Conservation (phyloP, 2,329 filamentous ascomycete genomes). For the Tolypocladium paradoxum region DNA sequence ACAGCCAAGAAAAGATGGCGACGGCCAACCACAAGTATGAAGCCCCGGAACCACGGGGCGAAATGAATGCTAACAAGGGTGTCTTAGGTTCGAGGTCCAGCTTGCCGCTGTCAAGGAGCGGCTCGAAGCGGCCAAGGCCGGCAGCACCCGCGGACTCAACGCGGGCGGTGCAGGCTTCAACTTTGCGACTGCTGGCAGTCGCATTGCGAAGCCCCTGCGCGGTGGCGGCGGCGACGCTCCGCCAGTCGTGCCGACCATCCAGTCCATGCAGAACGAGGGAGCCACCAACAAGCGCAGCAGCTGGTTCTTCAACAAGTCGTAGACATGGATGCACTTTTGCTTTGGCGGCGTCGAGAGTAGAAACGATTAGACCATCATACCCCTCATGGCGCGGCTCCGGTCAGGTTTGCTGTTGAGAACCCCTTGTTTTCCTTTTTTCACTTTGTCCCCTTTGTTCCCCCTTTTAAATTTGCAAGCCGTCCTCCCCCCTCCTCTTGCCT, state of each 20-base stretch:
- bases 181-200: constrained; percentile 53
- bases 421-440: constrained; percentile 4
- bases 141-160: constrained; percentile 75
- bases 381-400: neutral
- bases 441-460: neutral
- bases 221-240: constrained; percentile 42
- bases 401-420: neutral
- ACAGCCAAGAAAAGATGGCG: constrained; percentile 97
- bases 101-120: constrained; percentile 96
- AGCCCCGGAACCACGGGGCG: neutral
- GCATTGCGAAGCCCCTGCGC: constrained; percentile 59
- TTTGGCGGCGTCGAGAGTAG: constrained; percentile 4
- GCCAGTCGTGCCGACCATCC: constrained; percentile 43
- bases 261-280: constrained; percentile 47
- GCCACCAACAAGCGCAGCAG: constrained; percentile 53
- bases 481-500: neutral
- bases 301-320: constrained; percentile 63
- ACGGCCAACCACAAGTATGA: constrained; percentile 93
- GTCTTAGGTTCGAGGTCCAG: constrained; percentile 81
- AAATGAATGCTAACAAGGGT: neutral
- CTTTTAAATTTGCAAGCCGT: constrained; percentile 5
- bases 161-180: constrained; percentile 60
- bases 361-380: constrained; percentile 7
- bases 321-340: constrained; percentile 7
- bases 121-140: constrained; percentile 86